Evolutionary conservation across 148 eudicot species (phyloP).

Genomic region (Rhododendron griersonianum): DNA sequence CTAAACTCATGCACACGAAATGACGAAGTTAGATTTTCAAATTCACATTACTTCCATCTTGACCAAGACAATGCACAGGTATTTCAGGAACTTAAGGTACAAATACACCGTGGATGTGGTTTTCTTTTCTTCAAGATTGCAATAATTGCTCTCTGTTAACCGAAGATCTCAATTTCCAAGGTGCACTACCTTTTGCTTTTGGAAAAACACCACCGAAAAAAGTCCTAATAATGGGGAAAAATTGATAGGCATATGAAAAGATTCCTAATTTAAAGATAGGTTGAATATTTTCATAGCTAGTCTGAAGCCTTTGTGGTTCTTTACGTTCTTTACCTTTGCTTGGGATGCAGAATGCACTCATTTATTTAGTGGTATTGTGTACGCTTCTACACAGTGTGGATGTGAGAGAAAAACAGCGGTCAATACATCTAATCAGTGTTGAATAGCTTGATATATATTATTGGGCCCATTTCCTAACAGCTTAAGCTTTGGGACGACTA

Average conservation of each 20-base stretch:
- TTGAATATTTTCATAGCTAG: not conserved
- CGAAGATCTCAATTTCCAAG: not conserved
- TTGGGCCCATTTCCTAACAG: no score
- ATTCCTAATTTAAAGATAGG: not conserved
- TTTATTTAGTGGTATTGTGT: not conserved
- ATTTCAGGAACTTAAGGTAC: not conserved
- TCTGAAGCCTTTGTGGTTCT: not conserved
- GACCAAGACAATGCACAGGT: not conserved
- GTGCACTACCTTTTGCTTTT: not conserved
- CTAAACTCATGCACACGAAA: not conserved
- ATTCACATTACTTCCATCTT: not conserved
- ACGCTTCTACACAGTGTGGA: not conserved
- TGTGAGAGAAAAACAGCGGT: not conserved
- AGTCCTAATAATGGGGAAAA: not conserved
- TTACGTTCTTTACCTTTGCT: slow-evolving; percentile 1
- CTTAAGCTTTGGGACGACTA: no score
- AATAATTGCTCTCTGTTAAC: not conserved
- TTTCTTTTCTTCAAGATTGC: not conserved
- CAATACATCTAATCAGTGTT: not conserved
- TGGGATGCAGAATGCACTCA: not conserved
- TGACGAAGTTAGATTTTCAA: not conserved
- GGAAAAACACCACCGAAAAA: not conserved
- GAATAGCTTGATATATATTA: no score
- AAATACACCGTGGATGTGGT: not conserved
- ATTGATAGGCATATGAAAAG: not conserved